phyloP scores from a whole-genome alignment of 2,329 filamentous ascomycete species.

The Pseudomassariella vexata region DNA sequence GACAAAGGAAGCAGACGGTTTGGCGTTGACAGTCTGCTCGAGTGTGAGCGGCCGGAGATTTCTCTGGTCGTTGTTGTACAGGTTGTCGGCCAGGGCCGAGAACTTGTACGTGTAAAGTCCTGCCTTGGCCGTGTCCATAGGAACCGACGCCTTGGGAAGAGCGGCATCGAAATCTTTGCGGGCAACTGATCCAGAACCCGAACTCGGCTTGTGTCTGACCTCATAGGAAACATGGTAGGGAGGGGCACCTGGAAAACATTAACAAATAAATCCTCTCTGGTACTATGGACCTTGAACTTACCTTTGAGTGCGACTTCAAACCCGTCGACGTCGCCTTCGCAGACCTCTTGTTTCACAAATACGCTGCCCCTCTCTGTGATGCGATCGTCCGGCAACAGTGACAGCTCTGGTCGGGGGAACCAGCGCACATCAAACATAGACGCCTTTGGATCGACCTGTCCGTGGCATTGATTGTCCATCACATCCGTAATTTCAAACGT shows the following conservation, averaged over 20 bases:
- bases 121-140: constrained; percentile 78
- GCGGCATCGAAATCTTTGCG: constrained; percentile 72
- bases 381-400: constrained; percentile 58
- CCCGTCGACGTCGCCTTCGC: constrained; percentile 88
- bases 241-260: constrained; percentile 51
- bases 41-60: constrained; percentile 63
- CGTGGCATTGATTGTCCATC: constrained; percentile 74
- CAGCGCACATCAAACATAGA: constrained; percentile 76
- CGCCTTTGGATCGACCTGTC: constrained; percentile 67
- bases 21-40: constrained; percentile 77
- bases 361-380: constrained; percentile 44
- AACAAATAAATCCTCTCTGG: constrained; percentile 2
- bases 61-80: constrained; percentile 70
- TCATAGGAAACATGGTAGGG: constrained; percentile 83
- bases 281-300: constrained; percentile 29
- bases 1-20: constrained; percentile 74
- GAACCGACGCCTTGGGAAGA: constrained; percentile 68
- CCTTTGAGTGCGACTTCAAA: constrained; percentile 78
- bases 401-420: constrained; percentile 74
- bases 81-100: constrained; percentile 72
- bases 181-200: constrained; percentile 59
- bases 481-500: constrained; percentile 77
- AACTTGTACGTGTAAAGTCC: constrained; percentile 86
- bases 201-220: constrained; percentile 64
- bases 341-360: constrained; percentile 75